A percentile compares a stretch with the other conserved stretches of the same genome.
Evolutionary conservation across 1,284 basidiomycete species (phyloP).

Genomic region (Megacollybia platyphylla): DNA sequence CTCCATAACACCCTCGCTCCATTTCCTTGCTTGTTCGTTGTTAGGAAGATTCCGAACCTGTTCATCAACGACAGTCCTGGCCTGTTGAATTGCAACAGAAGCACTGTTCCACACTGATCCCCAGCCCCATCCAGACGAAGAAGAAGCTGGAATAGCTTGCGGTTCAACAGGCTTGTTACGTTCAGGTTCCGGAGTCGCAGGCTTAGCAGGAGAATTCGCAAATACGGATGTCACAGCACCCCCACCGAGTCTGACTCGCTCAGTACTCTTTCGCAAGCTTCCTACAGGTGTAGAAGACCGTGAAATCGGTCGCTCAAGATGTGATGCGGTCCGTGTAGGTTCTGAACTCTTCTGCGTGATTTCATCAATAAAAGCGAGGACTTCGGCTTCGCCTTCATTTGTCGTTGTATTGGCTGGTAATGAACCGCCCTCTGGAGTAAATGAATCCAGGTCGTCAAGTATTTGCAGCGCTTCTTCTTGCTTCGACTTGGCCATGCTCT

Average conservation of each 20-base stretch:
- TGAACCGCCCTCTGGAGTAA: slow-evolving; percentile 25
- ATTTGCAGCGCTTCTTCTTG: slow-evolving; percentile 83
- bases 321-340: slow-evolving; percentile 44
- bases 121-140: slow-evolving; percentile 57
- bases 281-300: slow-evolving; percentile 55
- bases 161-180: slow-evolving; percentile 11
- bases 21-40: slow-evolving; percentile 72
- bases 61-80: slow-evolving; percentile 80
- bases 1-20: slow-evolving; percentile 54
- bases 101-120: slow-evolving; percentile 82
- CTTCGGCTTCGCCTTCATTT: slow-evolving; percentile 60
- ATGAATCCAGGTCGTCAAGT: slow-evolving; percentile 81
- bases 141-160: slow-evolving; percentile 13
- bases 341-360: slow-evolving; percentile 83
- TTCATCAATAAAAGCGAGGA: slow-evolving; percentile 88
- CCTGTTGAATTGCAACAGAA: slow-evolving; percentile 78
- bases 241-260: slow-evolving; percentile 57
- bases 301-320: slow-evolving; percentile 47
- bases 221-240: slow-evolving; percentile 13
- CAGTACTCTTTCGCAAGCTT: slow-evolving; percentile 56
- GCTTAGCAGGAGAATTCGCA: slow-evolving; percentile 18
- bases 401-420: slow-evolving; percentile 11
- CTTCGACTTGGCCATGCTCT: slow-evolving; percentile 49
- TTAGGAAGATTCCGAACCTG: slow-evolving; percentile 75
- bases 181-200: slow-evolving; percentile 22